These are phyloP conservation scores for Clonostachys rhizophaga DNA, from an alignment of 2,329 filamentous ascomycete genomes.

Conservation along the genomic window DNA sequence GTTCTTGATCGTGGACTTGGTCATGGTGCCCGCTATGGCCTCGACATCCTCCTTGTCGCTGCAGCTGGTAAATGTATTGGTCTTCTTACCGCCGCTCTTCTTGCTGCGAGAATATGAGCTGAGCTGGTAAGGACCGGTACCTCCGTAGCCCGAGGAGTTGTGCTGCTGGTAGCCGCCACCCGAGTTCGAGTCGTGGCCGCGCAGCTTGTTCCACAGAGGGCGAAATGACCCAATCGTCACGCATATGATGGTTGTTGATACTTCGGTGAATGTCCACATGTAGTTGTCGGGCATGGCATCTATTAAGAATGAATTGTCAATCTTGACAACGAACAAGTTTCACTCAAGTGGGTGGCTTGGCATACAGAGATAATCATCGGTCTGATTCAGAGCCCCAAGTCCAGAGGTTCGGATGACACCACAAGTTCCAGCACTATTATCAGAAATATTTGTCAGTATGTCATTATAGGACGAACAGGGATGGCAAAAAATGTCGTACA, in stretches of 20 bases:
- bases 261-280: slow-evolving; percentile 1
- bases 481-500: background rate
- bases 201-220: slow-evolving; percentile 5
- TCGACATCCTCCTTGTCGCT: too few species aligned
- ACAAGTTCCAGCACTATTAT: background rate
- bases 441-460: background rate
- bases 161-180: slow-evolving; percentile 8
- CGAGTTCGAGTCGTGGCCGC: slow-evolving; percentile 7
- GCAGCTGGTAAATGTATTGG: background rate
- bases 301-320: background rate
- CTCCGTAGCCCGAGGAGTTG: slow-evolving; percentile 6
- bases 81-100: background rate
- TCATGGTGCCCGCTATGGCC: background rate
- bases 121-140: background rate
- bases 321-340: background rate
- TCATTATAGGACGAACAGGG: too few species aligned
- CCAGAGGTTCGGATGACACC: slow-evolving; percentile 1
- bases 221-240: background rate
- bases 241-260: slow-evolving; percentile 4
- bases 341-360: too few species aligned
- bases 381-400: background rate
- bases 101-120: background rate
- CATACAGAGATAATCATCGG: slow-evolving; percentile 1
- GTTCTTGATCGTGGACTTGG: slow-evolving; percentile 2
- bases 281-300: background rate